Conservation (phyloP, 1,139 yeast genomes). For the Taphrina wiesneri region DNA sequence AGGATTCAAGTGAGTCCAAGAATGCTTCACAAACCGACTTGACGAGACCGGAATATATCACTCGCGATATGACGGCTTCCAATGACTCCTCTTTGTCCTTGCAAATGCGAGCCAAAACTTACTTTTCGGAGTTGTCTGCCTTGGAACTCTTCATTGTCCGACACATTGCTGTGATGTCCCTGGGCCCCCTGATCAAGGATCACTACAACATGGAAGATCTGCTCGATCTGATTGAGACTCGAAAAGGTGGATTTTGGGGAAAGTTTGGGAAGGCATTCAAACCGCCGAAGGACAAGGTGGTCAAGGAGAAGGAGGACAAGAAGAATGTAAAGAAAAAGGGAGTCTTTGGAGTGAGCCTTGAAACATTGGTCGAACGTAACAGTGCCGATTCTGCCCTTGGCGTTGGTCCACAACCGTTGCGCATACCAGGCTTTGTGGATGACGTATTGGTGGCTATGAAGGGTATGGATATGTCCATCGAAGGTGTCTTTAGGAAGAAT, state of each 20-base stretch:
- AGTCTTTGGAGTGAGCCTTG: constrained; percentile 82
- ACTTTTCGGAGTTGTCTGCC: constrained; percentile 70
- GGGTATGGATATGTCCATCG: constrained; percentile 84
- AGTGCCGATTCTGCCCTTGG: constrained; percentile 89
- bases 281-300: constrained; percentile 40
- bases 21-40: constrained; percentile 9
- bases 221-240: constrained; percentile 56
- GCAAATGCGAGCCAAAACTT: constrained; percentile 45
- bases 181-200: constrained; percentile 49
- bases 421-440: constrained; percentile 83
- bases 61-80: constrained; percentile 1
- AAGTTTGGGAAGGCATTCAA: constrained; percentile 56
- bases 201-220: constrained; percentile 57
- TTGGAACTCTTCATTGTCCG: constrained; percentile 64
- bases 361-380: constrained; percentile 66
- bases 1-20: not conserved
- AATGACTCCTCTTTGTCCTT: constrained; percentile 28
- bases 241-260: constrained; percentile 63
- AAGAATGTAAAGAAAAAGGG: constrained; percentile 43
- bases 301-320: constrained; percentile 42
- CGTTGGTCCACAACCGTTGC: constrained; percentile 68
- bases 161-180: constrained; percentile 67
- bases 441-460: constrained; percentile 80
- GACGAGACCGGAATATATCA: not conserved
- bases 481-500: constrained; percentile 92